Evolutionary conservation across 2,329 filamentous ascomycete species (phyloP).

Genomic region (Calonectria ilicicola): DNA sequence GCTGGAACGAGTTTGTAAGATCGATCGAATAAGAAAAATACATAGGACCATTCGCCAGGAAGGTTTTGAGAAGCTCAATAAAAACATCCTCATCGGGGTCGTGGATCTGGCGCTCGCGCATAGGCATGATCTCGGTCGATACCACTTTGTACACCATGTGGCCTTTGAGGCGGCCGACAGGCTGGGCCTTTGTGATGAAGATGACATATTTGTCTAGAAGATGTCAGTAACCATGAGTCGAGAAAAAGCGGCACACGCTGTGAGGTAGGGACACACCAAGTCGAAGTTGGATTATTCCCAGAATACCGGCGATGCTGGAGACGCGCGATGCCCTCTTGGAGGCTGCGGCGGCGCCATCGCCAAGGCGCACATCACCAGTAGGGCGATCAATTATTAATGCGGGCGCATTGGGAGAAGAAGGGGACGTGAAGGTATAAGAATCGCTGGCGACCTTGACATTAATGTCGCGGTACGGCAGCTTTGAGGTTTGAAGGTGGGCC

Average conservation of each 20-base stretch:
- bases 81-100: conserved; percentile 97
- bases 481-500: conserved; percentile 51
- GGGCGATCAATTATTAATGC: conserved; percentile 92
- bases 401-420: conserved; percentile 89
- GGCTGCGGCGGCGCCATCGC: conserved; percentile 80
- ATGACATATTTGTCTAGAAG: conserved; percentile 90
- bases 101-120: conserved; percentile 91
- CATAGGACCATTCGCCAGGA: conserved; percentile 88
- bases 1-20: conserved; percentile 96
- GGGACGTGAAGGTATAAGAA: conserved; percentile 96
- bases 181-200: conserved; percentile 92
- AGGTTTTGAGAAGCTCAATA: conserved; percentile 81
- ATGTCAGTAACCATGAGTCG: conserved; percentile 35
- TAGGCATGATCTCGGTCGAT: conserved; percentile 90
- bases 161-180: conserved; percentile 90
- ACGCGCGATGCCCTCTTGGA: conserved; percentile 80
- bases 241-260: conserved; percentile 16
- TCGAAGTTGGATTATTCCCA: conserved; percentile 93
- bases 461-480: conserved; percentile 90
- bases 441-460: conserved; percentile 93
- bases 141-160: conserved; percentile 96
- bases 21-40: conserved; percentile 99
- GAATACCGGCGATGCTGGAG: conserved; percentile 93
- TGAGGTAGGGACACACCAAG: conserved; percentile 72
- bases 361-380: conserved; percentile 88